Evolutionary conservation across 2,329 filamentous ascomycete species (phyloP).

Genomic region (Basipetospora chlamydospora): DNA sequence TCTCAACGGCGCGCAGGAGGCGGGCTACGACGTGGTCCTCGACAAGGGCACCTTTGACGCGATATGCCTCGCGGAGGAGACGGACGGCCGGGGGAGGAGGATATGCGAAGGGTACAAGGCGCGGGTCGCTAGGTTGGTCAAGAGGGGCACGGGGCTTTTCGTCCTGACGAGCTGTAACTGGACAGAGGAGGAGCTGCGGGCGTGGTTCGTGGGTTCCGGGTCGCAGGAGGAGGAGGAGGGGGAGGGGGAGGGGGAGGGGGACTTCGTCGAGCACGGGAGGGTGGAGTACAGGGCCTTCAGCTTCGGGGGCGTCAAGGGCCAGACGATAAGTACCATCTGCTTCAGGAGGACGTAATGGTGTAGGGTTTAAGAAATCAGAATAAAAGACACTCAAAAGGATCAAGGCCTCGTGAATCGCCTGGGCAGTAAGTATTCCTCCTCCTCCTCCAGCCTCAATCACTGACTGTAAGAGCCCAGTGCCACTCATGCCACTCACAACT

Average conservation of each 20-base stretch:
- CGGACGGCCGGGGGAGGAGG: slow-evolving; percentile 36
- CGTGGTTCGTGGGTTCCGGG: slow-evolving; percentile 52
- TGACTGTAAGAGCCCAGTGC: too few species aligned
- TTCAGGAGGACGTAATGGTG: slow-evolving; percentile 37
- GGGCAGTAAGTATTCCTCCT: neutral
- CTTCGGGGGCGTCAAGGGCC: slow-evolving; percentile 78
- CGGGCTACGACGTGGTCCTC: slow-evolving; percentile 78
- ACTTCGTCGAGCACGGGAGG: slow-evolving; percentile 49
- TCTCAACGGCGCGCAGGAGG: slow-evolving; percentile 13
- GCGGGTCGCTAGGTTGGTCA: slow-evolving; percentile 54
- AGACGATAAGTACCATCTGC: slow-evolving; percentile 77
- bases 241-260: slow-evolving; percentile 18
- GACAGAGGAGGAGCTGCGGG: slow-evolving; percentile 74
- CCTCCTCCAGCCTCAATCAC: too few species aligned
- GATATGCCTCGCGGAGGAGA: slow-evolving; percentile 57
- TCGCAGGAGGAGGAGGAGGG: slow-evolving; percentile 11
- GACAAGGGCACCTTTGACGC: slow-evolving; percentile 99
- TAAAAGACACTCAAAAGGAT: neutral
- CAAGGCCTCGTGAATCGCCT: neutral
- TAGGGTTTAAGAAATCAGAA: neutral
- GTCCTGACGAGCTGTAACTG: slow-evolving; percentile 95
- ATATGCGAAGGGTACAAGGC: slow-evolving; percentile 63
- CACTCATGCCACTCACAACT: too few species aligned
- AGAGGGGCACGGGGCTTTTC: slow-evolving; percentile 50
- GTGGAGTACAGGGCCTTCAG: slow-evolving; percentile 76